phyloP scores from a whole-genome alignment of 305 asterid genomes.

The Salvia sclarea region DNA sequence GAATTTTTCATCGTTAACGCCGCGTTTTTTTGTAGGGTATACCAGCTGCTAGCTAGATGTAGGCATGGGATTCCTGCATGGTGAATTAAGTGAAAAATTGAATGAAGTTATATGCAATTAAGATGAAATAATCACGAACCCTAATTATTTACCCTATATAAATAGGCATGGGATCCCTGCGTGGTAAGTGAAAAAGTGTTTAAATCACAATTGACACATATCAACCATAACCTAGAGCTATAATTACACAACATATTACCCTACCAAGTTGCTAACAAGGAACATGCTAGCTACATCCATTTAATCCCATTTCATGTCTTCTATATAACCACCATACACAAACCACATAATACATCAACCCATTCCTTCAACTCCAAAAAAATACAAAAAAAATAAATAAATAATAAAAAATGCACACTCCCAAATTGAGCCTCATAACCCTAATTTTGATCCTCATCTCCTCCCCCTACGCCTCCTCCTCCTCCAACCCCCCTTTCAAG shows the following conservation, averaged over 20 bases:
- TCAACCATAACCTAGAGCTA: neutral
- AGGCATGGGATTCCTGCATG: no score
- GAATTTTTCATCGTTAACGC: no score
- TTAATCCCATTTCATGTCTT: neutral
- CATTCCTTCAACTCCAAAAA: neutral
- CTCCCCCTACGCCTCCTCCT: conserved; percentile 9
- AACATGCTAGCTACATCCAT: neutral
- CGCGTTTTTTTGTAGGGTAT: no score
- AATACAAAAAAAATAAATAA: conserved; percentile 4
- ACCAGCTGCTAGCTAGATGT: no score
- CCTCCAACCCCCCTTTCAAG: conserved; percentile 43
- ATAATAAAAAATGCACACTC: conserved; percentile 22
- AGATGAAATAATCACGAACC: no score
- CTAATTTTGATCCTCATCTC: conserved; percentile 12
- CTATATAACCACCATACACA: conserved; percentile 14
- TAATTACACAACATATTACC: neutral
- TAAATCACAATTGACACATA: neutral
- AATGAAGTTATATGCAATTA: no score
- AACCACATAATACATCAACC: neutral
- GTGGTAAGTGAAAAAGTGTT: neutral
- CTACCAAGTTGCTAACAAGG: neutral
- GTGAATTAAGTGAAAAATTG: no score
- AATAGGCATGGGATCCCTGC: neutral
- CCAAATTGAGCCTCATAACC: conserved; percentile 23
- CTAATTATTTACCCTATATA: neutral